Evolutionary conservation across 768 basidiomycete genomes (phyloP).

Genomic region (Pisolithus albus): DNA sequence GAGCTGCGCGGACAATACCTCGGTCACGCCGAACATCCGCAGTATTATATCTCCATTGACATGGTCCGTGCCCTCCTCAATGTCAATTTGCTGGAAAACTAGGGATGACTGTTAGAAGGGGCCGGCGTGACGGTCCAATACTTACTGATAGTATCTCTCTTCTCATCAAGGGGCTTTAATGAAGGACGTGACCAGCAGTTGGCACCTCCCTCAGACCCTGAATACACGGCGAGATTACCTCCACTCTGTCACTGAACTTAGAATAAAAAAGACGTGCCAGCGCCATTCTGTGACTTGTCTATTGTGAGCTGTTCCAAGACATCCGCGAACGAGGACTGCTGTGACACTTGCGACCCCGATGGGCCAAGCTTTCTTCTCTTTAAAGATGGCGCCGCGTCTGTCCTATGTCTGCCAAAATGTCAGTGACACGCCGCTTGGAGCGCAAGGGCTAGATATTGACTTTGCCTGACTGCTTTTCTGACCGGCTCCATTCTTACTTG

Average conservation of each 20-base stretch:
- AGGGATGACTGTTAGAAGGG: neutral
- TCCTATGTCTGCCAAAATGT: slow-evolving; percentile 5
- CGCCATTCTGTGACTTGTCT: slow-evolving; percentile 34
- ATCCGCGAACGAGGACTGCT: slow-evolving; percentile 48
- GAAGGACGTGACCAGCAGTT: slow-evolving; percentile 66
- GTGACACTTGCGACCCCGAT: slow-evolving; percentile 22
- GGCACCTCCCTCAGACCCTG: slow-evolving; percentile 73
- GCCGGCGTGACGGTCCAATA: neutral
- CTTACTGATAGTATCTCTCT: slow-evolving; percentile 64
- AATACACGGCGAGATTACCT: neutral
- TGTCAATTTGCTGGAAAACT: slow-evolving; percentile 97
- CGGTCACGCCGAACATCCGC: slow-evolving; percentile 87
- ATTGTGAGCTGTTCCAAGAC: slow-evolving; percentile 57
- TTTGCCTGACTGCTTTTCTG: slow-evolving; percentile 9
- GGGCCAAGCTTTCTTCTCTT: slow-evolving; percentile 51
- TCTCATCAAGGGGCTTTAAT: slow-evolving; percentile 47
- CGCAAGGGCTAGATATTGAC: slow-evolving; percentile 4
- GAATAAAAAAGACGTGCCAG: slow-evolving; percentile 30
- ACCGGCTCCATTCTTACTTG: slow-evolving; percentile 9
- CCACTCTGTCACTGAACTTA: neutral
- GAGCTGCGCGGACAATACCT: slow-evolving; percentile 39
- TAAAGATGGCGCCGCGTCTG: slow-evolving; percentile 32
- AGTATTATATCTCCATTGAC: slow-evolving; percentile 37
- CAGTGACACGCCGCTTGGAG: neutral
- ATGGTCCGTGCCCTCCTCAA: slow-evolving; percentile 58